These are phyloP conservation scores for Erythrobasidium yunnanense DNA, from an alignment of 768 basidiomycete species.

Conservation along the genomic window DNA sequence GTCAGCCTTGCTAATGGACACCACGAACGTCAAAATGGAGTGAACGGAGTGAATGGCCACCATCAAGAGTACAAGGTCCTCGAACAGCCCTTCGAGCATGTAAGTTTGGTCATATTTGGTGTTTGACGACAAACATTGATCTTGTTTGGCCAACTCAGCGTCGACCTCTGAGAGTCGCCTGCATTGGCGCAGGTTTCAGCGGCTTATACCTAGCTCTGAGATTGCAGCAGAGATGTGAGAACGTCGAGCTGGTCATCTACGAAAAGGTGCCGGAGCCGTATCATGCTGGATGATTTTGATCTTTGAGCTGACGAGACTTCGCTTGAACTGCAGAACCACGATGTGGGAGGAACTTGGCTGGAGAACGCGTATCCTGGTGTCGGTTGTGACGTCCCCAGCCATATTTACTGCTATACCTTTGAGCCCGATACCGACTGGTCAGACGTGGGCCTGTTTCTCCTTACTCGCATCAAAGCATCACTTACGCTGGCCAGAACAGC, in stretches of 20 bases:
- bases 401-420: slow-evolving; percentile 33
- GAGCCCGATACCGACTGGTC: slow-evolving; percentile 21
- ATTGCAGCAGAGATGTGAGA: slow-evolving; percentile 25
- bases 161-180: slow-evolving; percentile 9
- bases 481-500: slow-evolving; percentile 39
- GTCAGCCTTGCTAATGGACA: neutral
- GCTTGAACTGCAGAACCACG: neutral
- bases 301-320: neutral
- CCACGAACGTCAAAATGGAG: no score
- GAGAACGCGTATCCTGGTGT: slow-evolving; percentile 27
- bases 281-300: neutral
- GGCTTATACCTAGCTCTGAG: slow-evolving; percentile 23
- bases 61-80: slow-evolving; percentile 1
- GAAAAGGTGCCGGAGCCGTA: slow-evolving; percentile 6
- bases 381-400: slow-evolving; percentile 54
- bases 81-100: slow-evolving; percentile 12
- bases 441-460: neutral
- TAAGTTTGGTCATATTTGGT: neutral
- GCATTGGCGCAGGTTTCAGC: slow-evolving; percentile 26
- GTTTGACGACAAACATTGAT: neutral
- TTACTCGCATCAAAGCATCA: neutral
- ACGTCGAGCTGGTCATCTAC: slow-evolving; percentile 26
- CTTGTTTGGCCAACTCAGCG: neutral
- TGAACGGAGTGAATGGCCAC: neutral
- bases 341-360: slow-evolving; percentile 25